Base-by-base conservation (phyloP, 352 stramenopile species). In the Globisporangium heterothallicum region DNA sequence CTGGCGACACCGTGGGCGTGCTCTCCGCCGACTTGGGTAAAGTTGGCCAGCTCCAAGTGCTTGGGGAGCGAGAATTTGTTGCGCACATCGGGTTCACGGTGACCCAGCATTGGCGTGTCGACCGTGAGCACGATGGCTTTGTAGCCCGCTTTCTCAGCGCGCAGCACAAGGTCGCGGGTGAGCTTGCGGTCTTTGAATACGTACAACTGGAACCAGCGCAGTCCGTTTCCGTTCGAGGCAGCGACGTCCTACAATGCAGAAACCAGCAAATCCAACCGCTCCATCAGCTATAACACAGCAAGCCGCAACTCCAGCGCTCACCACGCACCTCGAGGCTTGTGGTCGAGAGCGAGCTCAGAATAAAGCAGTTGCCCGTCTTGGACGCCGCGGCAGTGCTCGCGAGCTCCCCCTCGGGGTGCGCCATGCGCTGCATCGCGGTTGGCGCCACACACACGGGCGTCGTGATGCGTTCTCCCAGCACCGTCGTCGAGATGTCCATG, bases 161-260 rank as follows among this genome's bases (percentile, higher is more conserved):
- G 72, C 25, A 71, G 47, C 32, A 98, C 80, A 12, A 98, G 90
- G 36, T 96, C 80, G 30, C 83, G 87, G 8, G 96, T 96, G 38
- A 98, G 78, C 54, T 98, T 57, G 29, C 79, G 73, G 71, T 91
- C 77, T 47, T 95, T 96, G 74, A 97, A 98, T n/a, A 98, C 92
- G 66, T 98, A 98, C 30, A 98, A 77, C 61, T 98, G 94, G 64
- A 95, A 98, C 59, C 96, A 96, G 52, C 96, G 93, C 14, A 97
- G 73, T 8, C 90, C 89, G 43, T 86, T 49, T 6, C 72, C 67
- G 47, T 85, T 87, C 7, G 74, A 84, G 41, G 65, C 54, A 1
- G 70, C 74, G 5, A 85, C 74, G 12, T 84, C 70, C 58, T 89
- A 46, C 27, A 41, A 4, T 29, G 4, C 4, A 38, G 32, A 35